Conservation (phyloP, 2,329 filamentous ascomycete genomes). For the Stagonosporopsis chrysanthemi region DNA sequence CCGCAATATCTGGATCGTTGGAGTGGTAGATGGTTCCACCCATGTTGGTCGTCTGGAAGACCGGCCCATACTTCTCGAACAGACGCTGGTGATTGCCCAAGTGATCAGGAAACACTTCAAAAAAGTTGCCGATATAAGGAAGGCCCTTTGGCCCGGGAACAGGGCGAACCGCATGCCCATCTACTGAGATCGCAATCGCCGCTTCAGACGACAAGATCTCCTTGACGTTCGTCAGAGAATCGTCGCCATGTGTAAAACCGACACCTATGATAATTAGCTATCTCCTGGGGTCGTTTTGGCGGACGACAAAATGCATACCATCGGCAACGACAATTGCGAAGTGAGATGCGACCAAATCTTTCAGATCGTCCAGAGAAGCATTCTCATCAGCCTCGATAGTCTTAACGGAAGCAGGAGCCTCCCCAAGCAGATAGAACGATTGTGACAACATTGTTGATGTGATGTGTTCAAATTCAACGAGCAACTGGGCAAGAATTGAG, state of each 20-base stretch:
- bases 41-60: constrained; percentile 50
- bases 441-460: constrained; percentile 26
- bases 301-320: constrained; percentile 20
- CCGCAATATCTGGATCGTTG: constrained; percentile 48
- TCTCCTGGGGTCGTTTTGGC: background rate
- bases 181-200: constrained; percentile 54
- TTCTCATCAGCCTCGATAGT: constrained; percentile 34
- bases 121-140: constrained; percentile 49
- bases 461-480: constrained; percentile 6
- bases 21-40: constrained; percentile 46
- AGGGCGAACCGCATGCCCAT: constrained; percentile 58
- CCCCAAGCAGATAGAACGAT: constrained; percentile 41
- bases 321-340: constrained; percentile 41
- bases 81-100: constrained; percentile 53
- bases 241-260: constrained; percentile 19
- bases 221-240: constrained; percentile 12
- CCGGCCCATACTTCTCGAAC: constrained; percentile 49
- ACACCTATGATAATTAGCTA: constrained; percentile 17
- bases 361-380: constrained; percentile 33
- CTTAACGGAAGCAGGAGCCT: constrained; percentile 28
- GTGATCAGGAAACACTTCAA: constrained; percentile 52
- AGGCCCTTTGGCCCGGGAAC: constrained; percentile 49
- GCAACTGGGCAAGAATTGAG: constrained; percentile 6
- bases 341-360: constrained; percentile 35
- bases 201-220: constrained; percentile 22